Evolutionary conservation across 164 flowering plant genomes (phyloP).

Genomic region (Liriodendron chinense): DNA sequence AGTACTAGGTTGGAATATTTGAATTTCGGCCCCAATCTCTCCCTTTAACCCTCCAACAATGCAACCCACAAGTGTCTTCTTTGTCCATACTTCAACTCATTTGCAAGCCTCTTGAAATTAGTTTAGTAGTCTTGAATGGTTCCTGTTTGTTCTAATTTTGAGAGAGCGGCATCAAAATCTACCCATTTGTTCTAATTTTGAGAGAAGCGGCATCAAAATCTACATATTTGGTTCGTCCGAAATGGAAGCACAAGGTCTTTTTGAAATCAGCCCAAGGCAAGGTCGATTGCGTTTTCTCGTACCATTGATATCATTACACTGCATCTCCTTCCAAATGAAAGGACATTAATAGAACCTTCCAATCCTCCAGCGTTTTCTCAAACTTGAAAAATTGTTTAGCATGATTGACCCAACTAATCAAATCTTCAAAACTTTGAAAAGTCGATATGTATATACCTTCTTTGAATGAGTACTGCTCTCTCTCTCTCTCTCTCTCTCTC

Average conservation of each 20-base stretch:
- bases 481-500: too few relatives aligned
- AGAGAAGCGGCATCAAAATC: slow-evolving; percentile 1
- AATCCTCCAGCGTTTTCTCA: too few relatives aligned
- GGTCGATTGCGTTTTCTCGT: not conserved
- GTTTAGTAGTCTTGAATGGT: too few relatives aligned
- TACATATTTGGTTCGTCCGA: not conserved
- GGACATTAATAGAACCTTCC: not conserved
- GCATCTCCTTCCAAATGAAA: not conserved
- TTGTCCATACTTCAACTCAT: not conserved
- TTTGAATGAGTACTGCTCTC: too few relatives aligned
- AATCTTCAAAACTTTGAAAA: too few relatives aligned
- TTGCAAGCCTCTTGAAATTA: not conserved
- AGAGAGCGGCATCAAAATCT: not conserved
- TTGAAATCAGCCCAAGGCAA: not conserved
- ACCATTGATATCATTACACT: not conserved
- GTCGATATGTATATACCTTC: too few relatives aligned
- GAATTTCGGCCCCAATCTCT: not conserved
- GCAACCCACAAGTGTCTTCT: not conserved
- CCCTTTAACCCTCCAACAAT: not conserved
- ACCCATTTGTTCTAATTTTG: not conserved
- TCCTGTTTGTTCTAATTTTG: not conserved
- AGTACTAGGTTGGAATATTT: not conserved
- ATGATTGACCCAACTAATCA: too few relatives aligned
- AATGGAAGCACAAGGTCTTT: not conserved
- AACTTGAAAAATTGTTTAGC: too few relatives aligned